Percentiles rank a stretch among this genome's conserved stretches.
phyloP scores from a whole-genome alignment of 148 eudicot genomes.

The Chenopodium formosanum region DNA sequence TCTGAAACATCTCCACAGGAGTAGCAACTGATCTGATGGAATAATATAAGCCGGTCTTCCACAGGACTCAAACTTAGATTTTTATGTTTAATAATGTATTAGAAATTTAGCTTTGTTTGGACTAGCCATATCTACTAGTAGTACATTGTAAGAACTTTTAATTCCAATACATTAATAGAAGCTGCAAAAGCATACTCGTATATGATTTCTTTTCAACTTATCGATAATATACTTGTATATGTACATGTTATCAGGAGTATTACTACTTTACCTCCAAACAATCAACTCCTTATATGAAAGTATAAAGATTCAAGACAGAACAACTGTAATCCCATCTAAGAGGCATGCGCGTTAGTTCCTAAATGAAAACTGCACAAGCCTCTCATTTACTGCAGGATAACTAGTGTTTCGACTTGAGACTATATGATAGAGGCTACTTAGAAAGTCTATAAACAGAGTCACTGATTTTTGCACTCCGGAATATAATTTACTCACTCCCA shows the following conservation, averaged over 20 bases:
- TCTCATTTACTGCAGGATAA: too few relatives aligned
- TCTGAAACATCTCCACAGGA: background rate
- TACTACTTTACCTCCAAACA: background rate
- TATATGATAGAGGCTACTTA: too few relatives aligned
- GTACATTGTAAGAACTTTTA: constrained; percentile 9
- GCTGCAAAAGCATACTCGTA: background rate
- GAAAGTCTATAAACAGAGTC: too few relatives aligned
- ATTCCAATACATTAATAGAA: background rate
- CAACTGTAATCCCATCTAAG: too few relatives aligned
- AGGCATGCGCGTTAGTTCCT: too few relatives aligned
- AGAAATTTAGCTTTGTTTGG: background rate
- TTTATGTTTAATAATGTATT: background rate
- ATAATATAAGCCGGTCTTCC: background rate
- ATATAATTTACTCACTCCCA: too few relatives aligned
- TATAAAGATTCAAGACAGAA: background rate
- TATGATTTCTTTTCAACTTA: background rate
- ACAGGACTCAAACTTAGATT: background rate
- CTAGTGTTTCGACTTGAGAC: too few relatives aligned
- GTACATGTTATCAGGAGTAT: too few relatives aligned
- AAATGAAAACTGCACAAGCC: too few relatives aligned
- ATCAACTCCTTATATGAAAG: background rate
- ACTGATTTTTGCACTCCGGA: too few relatives aligned
- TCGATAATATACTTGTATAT: too few relatives aligned
- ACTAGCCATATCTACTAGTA: background rate
- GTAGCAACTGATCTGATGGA: background rate